phyloP scores from a whole-genome alignment of 306 rosid genomes.

The Pterocarpus santalinus region DNA sequence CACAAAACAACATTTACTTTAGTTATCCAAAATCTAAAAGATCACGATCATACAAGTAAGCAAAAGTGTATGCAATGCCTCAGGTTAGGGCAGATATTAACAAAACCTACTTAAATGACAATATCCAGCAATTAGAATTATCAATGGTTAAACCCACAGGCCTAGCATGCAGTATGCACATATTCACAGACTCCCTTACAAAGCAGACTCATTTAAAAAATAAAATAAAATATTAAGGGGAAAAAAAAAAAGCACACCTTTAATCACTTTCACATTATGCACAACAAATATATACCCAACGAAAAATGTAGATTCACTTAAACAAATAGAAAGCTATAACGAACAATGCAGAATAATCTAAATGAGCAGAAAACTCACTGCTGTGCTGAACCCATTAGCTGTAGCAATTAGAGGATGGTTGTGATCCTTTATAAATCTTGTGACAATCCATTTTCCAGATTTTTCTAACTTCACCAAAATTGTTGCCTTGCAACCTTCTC shows the following conservation, averaged over 20 bases:
- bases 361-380: constrained; percentile 64
- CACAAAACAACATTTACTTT: background rate
- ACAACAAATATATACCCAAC: constrained; percentile 17
- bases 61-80: background rate
- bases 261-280: background rate
- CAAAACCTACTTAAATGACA: background rate
- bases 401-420: constrained; percentile 83
- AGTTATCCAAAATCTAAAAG: constrained; percentile 23
- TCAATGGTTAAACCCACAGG: constrained; percentile 18
- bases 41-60: background rate
- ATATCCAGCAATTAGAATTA: constrained; percentile 16
- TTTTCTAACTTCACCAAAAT: constrained; percentile 91
- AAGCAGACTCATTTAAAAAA: constrained; percentile 7
- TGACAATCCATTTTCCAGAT: constrained; percentile 91
- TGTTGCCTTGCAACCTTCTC: constrained; percentile 97
- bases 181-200: constrained; percentile 8
- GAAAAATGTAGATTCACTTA: background rate
- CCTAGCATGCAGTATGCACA: constrained; percentile 2
- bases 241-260: background rate
- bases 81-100: constrained; percentile 22
- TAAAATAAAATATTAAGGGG: no score
- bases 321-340: constrained; percentile 12
- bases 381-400: constrained; percentile 77
- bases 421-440: constrained; percentile 88
- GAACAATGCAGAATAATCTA: constrained; percentile 9